Evolutionary conservation across 441 rosid genomes (phyloP).

Genomic region (Erodium moschatum): DNA sequence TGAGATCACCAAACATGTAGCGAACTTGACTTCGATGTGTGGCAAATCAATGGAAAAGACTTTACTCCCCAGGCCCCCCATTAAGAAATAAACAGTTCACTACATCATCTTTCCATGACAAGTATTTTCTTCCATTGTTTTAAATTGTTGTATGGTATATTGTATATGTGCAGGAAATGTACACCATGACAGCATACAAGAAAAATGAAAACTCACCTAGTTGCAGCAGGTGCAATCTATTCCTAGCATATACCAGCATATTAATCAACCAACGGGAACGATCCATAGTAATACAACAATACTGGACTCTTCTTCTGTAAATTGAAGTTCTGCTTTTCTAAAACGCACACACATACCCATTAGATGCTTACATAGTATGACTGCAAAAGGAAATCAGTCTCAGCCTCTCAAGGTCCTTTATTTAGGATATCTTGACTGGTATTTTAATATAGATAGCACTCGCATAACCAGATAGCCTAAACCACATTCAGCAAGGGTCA

Average conservation of each 20-base stretch:
- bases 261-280: background rate
- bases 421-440: background rate
- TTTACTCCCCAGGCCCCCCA: background rate
- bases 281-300: background rate
- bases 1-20: conserved; percentile 10
- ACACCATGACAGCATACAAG: background rate
- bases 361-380: background rate
- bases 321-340: background rate
- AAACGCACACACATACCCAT: background rate
- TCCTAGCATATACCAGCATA: background rate
- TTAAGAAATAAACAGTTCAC: background rate
- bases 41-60: conserved; percentile 2
- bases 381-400: background rate
- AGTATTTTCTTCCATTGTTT: conserved; percentile 5
- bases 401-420: background rate
- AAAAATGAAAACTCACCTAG: conserved; percentile 5
- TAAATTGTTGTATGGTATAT: background rate
- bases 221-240: background rate
- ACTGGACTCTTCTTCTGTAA: background rate
- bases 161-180: background rate
- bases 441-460: background rate
- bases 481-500: background rate
- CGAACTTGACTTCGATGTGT: conserved; percentile 8
- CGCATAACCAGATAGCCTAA: background rate
- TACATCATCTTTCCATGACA: conserved; percentile 8